These are phyloP conservation scores for Proliferodiscus dingleyae DNA, from an alignment of 2,329 filamentous ascomycete species.

Conservation along the genomic window DNA sequence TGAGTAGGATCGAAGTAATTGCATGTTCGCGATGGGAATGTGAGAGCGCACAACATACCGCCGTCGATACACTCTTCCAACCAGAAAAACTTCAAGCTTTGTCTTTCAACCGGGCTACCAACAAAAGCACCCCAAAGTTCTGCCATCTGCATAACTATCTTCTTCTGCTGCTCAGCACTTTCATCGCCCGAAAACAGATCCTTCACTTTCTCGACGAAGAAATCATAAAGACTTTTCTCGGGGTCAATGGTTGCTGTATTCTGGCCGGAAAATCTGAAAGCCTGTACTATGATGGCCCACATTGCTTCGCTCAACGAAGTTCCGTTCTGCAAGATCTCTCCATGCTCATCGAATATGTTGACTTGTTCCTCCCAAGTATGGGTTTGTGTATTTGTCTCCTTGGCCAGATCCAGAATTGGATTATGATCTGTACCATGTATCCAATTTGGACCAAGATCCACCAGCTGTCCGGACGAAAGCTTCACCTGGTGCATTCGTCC, in stretches of 20 bases:
- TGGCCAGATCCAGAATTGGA: constrained; percentile 49
- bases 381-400: constrained; percentile 42
- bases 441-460: constrained; percentile 31
- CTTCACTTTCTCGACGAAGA: constrained; percentile 46
- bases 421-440: constrained; percentile 34
- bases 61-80: constrained; percentile 54
- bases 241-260: constrained; percentile 44
- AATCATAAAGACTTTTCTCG: constrained; percentile 45
- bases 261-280: constrained; percentile 49
- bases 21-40: too few species aligned
- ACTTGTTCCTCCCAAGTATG: constrained; percentile 43
- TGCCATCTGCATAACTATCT: constrained; percentile 36
- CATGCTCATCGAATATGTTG: constrained; percentile 38
- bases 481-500: constrained; percentile 34
- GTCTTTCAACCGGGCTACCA: constrained; percentile 42
- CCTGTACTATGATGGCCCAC: constrained; percentile 49
- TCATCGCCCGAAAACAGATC: constrained; percentile 36
- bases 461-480: constrained; percentile 23
- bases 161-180: constrained; percentile 31
- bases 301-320: constrained; percentile 35
- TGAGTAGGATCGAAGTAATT: too few species aligned
- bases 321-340: constrained; percentile 17
- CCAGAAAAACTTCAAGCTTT: constrained; percentile 54
- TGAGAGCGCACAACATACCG: constrained; percentile 28
- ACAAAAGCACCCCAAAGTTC: constrained; percentile 49